Evolutionary conservation across 1,284 basidiomycete species (phyloP), one percentile per base, ranked within the genome.

Genomic region (Trichosporon asahii): DNA sequence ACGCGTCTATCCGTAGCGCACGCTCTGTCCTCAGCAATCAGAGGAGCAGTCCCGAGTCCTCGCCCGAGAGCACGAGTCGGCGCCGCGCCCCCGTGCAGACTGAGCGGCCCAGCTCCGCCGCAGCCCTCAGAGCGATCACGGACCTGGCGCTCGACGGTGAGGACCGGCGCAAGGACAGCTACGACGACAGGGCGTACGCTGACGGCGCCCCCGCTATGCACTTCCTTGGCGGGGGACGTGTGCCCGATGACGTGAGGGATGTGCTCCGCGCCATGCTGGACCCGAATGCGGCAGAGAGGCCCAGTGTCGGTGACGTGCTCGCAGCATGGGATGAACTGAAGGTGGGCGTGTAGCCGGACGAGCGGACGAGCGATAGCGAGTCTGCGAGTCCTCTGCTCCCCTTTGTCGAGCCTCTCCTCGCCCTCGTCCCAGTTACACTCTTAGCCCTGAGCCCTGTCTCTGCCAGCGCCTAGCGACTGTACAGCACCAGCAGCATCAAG

Each of bases 261-360:
- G 70, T 81, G 31, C 23, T 83, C 7, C 76, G 71, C 33, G 68
- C 65, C 15, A 84, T 83, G 81, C 68, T 83, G 29, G 72, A 76
- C 46, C 74, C 76, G 0, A 74, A 73, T 23, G 72, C 77, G 2
- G 70, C 68, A 46, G 65, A 64, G 23, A 74, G 83, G 49, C 77
- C 78, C 33, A 78, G 73, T 0, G 79, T 79, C 8, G 57, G 67
- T 15, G 78, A 80, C 25, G 68, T 83, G 18, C 71, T 77, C n/a
- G 64, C 64, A 15, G 66, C 67, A 65, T 80, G 80, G 80, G 76
- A 72, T 40, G 70, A 68, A 66, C 68, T 78, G 35, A 71, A 68
- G 1, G 75, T 78, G 2, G 76, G 75, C 2, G 66, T 31, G 1
- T 68, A 60, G 33, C 2, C 12, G 8, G 3, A 14, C 11, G 57